Base-by-base conservation (phyloP, 2,329 filamentous ascomycete genomes). In the Pestalotiopsis sp. region DNA sequence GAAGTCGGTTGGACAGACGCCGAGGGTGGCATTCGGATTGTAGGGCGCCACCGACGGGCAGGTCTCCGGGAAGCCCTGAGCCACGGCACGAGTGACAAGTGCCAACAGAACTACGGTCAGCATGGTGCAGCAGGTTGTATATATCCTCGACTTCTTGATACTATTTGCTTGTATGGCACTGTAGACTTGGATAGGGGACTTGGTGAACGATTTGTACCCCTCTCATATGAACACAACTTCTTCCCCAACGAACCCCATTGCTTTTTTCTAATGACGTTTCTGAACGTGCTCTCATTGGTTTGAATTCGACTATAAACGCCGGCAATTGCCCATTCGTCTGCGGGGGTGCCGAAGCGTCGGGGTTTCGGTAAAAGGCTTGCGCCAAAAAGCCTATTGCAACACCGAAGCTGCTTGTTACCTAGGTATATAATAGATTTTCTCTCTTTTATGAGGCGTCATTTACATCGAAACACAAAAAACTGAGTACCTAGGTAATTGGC, bases 1-100 rank as follows among this genome's bases (percentile, higher is more conserved):
- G 70, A 80, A 82, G 72, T 81, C 80, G 5, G 36, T 52, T 38
- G 66, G 57, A 25, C 66, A 67, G 4, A 63, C 39, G n/a, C 66
- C 20, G 65, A 63, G 17, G 0, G 66, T 62, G 12, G 58, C 25
- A 39, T 64, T 67, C 9, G 66, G 61, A 31, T 45, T 63, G 11
- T 38, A 36, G 4, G 59, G 38, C 14, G 45, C 39, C 39, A 41
- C 41, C 2, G 58, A 1, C 2, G 66, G 66, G 2, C 66, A 67
- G 11, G 66, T 67, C n/a, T 17, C 36, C 1, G 65, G 65, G 17
- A 67, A 67, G 12, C 65, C 65, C 36, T 67, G 65, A 12, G 63
- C 12, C 7, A 20, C 49, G 14, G 49, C 63, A 25, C 63, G 41
- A 23, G 63, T 45, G 17, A 57, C 17, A 2, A 66, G 27, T 36